Percentiles rank a stretch among this genome's conserved stretches.
Conservation (phyloP, 495 filamentous ascomycete genomes). For the Massariosphaeria phaeospora region DNA sequence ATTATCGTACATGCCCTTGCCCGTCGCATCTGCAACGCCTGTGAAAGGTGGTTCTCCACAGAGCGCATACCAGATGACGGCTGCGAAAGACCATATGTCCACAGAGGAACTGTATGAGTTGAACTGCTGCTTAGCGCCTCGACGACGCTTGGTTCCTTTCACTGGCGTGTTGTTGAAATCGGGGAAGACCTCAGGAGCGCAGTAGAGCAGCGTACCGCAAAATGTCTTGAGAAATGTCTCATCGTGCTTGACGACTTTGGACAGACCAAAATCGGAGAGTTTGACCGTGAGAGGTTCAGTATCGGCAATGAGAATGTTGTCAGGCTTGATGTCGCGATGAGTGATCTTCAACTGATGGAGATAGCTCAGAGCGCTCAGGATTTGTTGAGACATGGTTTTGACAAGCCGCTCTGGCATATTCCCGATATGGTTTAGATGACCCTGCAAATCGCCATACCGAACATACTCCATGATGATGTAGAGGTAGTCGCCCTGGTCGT, state of each 20-base stretch:
- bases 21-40: constrained; percentile 55
- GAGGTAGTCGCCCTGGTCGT: constrained; percentile 69
- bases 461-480: constrained; percentile 97
- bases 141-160: constrained; percentile 48
- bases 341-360: constrained; percentile 82
- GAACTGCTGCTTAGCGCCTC: constrained; percentile 45
- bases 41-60: constrained; percentile 72
- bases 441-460: constrained; percentile 75
- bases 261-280: constrained; percentile 91
- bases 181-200: constrained; percentile 91
- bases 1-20: constrained; percentile 64
- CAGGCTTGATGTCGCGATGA: constrained; percentile 95
- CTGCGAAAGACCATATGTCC: constrained; percentile 91
- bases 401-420: constrained; percentile 63
- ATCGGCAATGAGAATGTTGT: constrained; percentile 83
- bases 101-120: constrained; percentile 74
- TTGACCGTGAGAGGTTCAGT: constrained; percentile 74
- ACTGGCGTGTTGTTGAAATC: constrained; percentile 51
- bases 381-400: constrained; percentile 65
- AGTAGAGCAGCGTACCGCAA: constrained; percentile 92
- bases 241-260: constrained; percentile 80
- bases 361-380: constrained; percentile 79
- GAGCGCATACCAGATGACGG: constrained; percentile 78
- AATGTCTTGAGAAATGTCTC: constrained; percentile 94
- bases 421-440: constrained; percentile 56